Conservation (phyloP, 805 yeast species). For the Ogataea neopini region DNA sequence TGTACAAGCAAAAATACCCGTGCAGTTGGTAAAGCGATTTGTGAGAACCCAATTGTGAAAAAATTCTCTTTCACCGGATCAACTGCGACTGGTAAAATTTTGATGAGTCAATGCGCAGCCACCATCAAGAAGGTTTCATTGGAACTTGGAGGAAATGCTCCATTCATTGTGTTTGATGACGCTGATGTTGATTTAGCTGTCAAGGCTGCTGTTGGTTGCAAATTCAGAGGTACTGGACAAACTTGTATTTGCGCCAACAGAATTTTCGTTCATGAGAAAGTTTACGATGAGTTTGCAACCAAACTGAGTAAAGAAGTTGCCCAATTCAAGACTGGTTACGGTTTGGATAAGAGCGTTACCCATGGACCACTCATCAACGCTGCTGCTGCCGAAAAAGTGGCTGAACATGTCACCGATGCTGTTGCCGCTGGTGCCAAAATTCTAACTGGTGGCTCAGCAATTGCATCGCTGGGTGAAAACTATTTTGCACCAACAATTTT, state of each 20-base stretch:
- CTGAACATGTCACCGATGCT: constrained; percentile 66
- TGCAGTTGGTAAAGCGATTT: constrained; percentile 54
- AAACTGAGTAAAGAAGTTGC: constrained; percentile 48
- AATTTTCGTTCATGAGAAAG: constrained; percentile 58
- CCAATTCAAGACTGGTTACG: constrained; percentile 59
- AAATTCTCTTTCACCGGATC: constrained; percentile 81
- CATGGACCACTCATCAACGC: constrained; percentile 78
- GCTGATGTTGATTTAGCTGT: constrained; percentile 69
- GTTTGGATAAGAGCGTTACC: constrained; percentile 54
- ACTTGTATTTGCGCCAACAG: constrained; percentile 83
- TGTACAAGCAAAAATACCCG: constrained; percentile 37
- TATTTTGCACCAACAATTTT: constrained; percentile 71
- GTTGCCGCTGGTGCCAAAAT: constrained; percentile 62
- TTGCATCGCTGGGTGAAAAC: constrained; percentile 57
- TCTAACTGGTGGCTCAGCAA: constrained; percentile 57
- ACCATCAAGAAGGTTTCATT: constrained; percentile 70
- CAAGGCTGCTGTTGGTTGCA: constrained; percentile 62
- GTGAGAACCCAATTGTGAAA: constrained; percentile 55
- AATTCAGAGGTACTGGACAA: constrained; percentile 77
- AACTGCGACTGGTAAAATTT: constrained; percentile 67
- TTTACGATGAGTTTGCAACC: constrained; percentile 63
- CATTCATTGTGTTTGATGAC: constrained; percentile 72
- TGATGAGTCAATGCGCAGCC: constrained; percentile 60
- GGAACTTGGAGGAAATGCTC: constrained; percentile 83
- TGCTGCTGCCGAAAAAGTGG: constrained; percentile 61